Evolutionary conservation across 371 early-diverging fungal species (phyloP), one percentile per base, ranked within the genome.

Genomic region (Smittium mucronatum): DNA sequence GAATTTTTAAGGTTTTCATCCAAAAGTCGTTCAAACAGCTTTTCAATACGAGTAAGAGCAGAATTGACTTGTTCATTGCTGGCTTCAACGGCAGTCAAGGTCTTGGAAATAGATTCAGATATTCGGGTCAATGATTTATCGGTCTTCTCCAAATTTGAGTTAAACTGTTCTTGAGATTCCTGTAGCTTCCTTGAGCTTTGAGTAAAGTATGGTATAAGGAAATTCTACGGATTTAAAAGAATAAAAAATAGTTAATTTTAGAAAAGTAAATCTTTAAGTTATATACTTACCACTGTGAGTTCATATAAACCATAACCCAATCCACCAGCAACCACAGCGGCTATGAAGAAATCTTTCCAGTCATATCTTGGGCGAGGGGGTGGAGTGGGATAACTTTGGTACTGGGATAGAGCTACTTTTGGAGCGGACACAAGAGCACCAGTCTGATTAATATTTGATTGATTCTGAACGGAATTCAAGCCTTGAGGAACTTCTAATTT

Each of bases 261-360:
- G 28, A 59, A 16, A 59, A n/a, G 59, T n/a, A 21, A 59, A n/a
- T n/a, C n/a, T n/a, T n/a, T n/a, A n/a, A n/a, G n/a, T n/a, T n/a
- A n/a, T n/a, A n/a, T 21, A 28, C 25, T 5, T 65, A 65, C 65
- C 65, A 89, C 87, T 8, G 87, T 87, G 67, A 94, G 75, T 67
- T 83, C 83, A 79, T 88, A 89, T 63, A 90, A 78, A 35, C 91
- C 92, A 77, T 93, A 94, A 17, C 90, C 87, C 26, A 91, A 85
- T 32, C 95, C 94, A 65, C 90, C 92, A 28, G 89, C 88, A 21
- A 92, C 86, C 2, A 92, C 89, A 25, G 92, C 87, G 5, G 89
- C 93, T 70, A 95, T 89, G 74, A 93, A 89, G 73, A 91, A 87
- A 79, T 97, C 95, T 73, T 93, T 88, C 97, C 97, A 95, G 73